Base-by-base conservation (phyloP, 352 stramenopile species). In the Stephanocyclus meneghinianus region DNA sequence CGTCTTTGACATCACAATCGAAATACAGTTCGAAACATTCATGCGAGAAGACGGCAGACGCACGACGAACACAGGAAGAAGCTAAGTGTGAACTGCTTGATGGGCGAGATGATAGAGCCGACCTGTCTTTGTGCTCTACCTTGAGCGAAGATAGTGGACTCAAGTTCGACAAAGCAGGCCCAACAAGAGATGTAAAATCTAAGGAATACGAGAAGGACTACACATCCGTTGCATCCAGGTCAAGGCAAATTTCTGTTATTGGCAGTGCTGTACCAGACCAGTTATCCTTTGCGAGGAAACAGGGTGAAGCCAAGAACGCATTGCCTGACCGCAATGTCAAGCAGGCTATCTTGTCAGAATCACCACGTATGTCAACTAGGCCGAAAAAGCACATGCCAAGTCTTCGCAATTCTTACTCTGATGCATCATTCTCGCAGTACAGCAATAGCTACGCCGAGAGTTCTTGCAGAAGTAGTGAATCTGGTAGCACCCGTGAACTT, bases 371-470 rank as follows among this genome's bases (percentile, higher is more conserved):
- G 35, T 40, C 35, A 40, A 0, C 35, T 8, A 59, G 10, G 50
- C 50, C 15, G 0, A 32, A 26, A 26, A 26, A 15, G 50, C 0
- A 59, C 16, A 32, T 5, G n/a, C 18, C 21, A 63, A 21, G 29
- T 45, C 26, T 21, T 9, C 10, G n/a, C 13, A 6, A 21, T 21
- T 63, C 11, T 16, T 63, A 63, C 30, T 63, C 55, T 45, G 55
- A 63, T 3, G 55, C 55, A 44, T 63, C 55, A 40, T 40, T 30
- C 8, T 63, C 55, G 26, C 55, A 63, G n/a, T 63, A 63, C 55
- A 63, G 50, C 50, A 26, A 26, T 15, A 59, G 50, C 18, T 59
- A 10, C 26, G 50, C n/a, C 37, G 50, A 59, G 50, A 59, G 15
- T 59, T 59, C 50, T 59, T 32, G 50, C 26, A 26, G 50, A 30